Percentiles rank a stretch among this genome's conserved stretches.
phyloP scores from a whole-genome alignment of 805 yeast species.

The Cyberlindnera xylosilytica region DNA sequence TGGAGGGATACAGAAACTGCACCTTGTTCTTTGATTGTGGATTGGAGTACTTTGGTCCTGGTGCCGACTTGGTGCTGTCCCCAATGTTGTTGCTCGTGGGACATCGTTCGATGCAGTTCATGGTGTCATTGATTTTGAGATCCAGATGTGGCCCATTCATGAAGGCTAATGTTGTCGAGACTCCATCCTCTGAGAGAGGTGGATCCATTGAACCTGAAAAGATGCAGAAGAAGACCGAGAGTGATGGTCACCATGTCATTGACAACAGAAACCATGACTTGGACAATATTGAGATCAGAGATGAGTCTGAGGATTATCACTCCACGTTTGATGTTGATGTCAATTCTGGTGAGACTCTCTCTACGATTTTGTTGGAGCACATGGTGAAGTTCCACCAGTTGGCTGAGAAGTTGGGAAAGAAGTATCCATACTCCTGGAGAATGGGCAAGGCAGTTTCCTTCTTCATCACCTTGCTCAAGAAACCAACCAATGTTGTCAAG shows the following conservation, averaged over 20 bases:
- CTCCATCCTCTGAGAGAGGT: not conserved
- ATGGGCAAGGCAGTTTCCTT: conserved; percentile 54
- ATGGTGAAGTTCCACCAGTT: conserved; percentile 40
- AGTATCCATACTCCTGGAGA: conserved; percentile 68
- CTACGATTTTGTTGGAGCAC: conserved; percentile 36
- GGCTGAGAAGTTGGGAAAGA: conserved; percentile 46
- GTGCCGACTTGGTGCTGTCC: conserved; percentile 44
- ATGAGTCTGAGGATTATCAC: conserved; percentile 18
- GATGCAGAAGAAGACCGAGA: conserved; percentile 29
- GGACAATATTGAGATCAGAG: conserved; percentile 19
- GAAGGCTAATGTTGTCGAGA: conserved; percentile 18
- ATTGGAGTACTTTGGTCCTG: conserved; percentile 32
- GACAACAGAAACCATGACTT: conserved; percentile 26
- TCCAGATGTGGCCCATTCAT: conserved; percentile 42
- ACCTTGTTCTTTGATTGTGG: conserved; percentile 39
- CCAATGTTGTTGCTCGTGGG: conserved; percentile 51
- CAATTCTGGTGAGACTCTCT: conserved; percentile 35
- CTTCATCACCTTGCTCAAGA: conserved; percentile 37
- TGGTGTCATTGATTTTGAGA: conserved; percentile 53
- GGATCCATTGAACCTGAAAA: conserved; percentile 12
- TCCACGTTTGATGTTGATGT: conserved; percentile 33
- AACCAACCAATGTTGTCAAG: conserved; percentile 27
- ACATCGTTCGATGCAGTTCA: conserved; percentile 54
- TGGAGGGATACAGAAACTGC: conserved; percentile 42
- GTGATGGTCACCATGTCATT: conserved; percentile 12